These are phyloP conservation scores for Handroanthus guayacan DNA, from an alignment of 257 asterid species.

Conservation along the genomic window DNA sequence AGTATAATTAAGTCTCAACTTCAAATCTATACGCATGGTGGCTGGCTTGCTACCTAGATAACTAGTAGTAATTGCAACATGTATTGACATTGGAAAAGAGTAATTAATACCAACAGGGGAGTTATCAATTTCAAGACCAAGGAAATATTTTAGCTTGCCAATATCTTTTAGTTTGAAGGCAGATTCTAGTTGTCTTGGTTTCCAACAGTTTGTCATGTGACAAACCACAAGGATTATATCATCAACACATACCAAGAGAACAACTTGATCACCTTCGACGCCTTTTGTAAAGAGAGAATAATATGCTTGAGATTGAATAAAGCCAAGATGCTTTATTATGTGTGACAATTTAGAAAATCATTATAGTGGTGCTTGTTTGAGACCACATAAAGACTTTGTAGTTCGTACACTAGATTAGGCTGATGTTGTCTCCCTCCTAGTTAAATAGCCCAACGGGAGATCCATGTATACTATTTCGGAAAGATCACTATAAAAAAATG, in stretches of 20 bases:
- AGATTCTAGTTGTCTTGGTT: no score
- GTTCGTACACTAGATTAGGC: neutral
- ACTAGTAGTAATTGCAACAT: no score
- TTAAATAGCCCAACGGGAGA: neutral
- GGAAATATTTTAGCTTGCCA: neutral
- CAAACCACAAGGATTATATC: neutral
- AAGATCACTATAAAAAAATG: neutral
- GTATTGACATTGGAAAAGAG: neutral
- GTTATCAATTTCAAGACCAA: neutral
- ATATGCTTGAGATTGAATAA: neutral
- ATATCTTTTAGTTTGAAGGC: neutral
- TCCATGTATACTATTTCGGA: neutral
- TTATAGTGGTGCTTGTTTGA: neutral
- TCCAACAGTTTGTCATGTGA: no score
- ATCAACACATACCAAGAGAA: neutral
- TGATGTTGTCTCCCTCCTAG: neutral
- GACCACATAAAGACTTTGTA: neutral
- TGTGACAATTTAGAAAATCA: neutral
- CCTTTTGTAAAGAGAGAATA: neutral
- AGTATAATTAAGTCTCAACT: no score
- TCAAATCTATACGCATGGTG: no score
- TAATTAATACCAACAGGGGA: accelerated
- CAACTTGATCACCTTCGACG: no score
- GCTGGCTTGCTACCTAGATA: no score
- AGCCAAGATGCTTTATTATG: neutral